These are phyloP conservation scores for Coffea canephora DNA, from an alignment of 257 asterid species.

Conservation along the genomic window DNA sequence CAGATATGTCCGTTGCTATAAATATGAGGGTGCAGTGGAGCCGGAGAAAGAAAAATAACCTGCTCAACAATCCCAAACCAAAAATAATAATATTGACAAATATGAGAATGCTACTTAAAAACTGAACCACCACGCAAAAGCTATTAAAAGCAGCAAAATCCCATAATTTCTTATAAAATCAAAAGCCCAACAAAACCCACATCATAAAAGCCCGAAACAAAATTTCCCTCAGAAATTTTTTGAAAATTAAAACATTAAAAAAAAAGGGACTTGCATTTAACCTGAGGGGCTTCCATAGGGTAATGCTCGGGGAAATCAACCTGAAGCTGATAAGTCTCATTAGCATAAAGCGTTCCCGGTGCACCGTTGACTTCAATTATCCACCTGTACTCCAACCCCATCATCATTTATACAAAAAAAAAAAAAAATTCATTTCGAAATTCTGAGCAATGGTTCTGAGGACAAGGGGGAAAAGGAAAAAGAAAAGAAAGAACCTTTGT, in stretches of 20 bases:
- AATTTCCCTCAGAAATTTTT: neutral
- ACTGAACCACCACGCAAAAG: neutral
- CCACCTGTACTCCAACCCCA: slow-evolving; percentile 32
- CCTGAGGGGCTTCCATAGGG: slow-evolving; percentile 63
- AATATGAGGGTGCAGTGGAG: slow-evolving; percentile 89
- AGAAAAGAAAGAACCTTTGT: slow-evolving; percentile 50
- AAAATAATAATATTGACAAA: neutral
- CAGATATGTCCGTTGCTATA: slow-evolving; percentile 97
- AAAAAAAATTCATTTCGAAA: neutral
- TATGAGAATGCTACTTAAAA: neutral
- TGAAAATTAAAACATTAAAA: neutral
- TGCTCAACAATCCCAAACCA: slow-evolving; percentile 24
- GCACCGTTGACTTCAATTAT: slow-evolving; percentile 49
- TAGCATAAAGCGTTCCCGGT: slow-evolving; percentile 42
- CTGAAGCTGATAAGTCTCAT: slow-evolving; percentile 50
- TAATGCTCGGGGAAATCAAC: slow-evolving; percentile 59
- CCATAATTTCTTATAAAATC: neutral
- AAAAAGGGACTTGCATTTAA: neutral
- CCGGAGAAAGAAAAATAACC: slow-evolving; percentile 76
- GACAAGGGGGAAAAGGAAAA: neutral
- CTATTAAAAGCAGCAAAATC: neutral
- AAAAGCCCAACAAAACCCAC: neutral
- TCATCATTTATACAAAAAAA: neutral
- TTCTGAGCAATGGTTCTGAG: neutral
- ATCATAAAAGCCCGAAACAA: neutral